These are phyloP conservation scores for Fulvia fulva DNA, from an alignment of 2,329 filamentous ascomycete genomes.

Conservation along the genomic window DNA sequence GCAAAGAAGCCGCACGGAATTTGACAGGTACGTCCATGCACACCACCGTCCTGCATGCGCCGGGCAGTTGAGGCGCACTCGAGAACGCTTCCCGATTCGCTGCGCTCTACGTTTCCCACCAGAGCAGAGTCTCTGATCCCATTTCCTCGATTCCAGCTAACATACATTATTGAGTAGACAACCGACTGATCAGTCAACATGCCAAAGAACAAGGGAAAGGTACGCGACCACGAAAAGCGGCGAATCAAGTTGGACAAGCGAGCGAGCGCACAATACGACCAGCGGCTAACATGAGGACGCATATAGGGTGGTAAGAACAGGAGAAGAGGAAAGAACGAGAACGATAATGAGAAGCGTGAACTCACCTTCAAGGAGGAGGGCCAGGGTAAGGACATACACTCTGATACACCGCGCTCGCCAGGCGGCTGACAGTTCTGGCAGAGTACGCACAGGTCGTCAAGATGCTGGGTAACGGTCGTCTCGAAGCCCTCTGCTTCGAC, in stretches of 20 bases:
- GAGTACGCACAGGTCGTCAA: slow-evolving; percentile 86
- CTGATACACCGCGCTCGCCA: not conserved
- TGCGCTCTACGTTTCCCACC: too few species aligned
- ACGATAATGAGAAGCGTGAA: slow-evolving; percentile 98
- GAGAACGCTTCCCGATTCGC: slow-evolving; percentile 8
- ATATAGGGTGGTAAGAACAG: slow-evolving; percentile 87
- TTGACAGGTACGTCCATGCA: slow-evolving; percentile 9
- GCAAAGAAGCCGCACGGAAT: slow-evolving; percentile 27
- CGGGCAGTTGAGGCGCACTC: too few species aligned
- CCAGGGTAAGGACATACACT: slow-evolving; percentile 57
- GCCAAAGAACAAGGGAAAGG: slow-evolving; percentile 99
- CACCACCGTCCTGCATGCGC: slow-evolving; percentile 6
- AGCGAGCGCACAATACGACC: not conserved
- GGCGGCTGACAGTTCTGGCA: slow-evolving; percentile 25
- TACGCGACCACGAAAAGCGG: slow-evolving; percentile 44
- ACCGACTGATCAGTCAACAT: slow-evolving; percentile 52
- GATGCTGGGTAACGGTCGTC: slow-evolving; percentile 93
- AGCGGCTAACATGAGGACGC: slow-evolving; percentile 40
- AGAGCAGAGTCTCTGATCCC: too few species aligned
- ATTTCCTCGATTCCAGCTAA: not conserved
- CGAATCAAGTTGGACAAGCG: not conserved
- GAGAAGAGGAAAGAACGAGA: slow-evolving; percentile 79
- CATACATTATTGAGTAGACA: slow-evolving; percentile 1
- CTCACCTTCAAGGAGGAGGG: slow-evolving; percentile 98
- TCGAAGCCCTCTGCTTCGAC: slow-evolving; percentile 94